These are phyloP conservation scores for Malbranchea zuffiana DNA, from an alignment of 2,329 filamentous ascomycete genomes.

Conservation along the genomic window DNA sequence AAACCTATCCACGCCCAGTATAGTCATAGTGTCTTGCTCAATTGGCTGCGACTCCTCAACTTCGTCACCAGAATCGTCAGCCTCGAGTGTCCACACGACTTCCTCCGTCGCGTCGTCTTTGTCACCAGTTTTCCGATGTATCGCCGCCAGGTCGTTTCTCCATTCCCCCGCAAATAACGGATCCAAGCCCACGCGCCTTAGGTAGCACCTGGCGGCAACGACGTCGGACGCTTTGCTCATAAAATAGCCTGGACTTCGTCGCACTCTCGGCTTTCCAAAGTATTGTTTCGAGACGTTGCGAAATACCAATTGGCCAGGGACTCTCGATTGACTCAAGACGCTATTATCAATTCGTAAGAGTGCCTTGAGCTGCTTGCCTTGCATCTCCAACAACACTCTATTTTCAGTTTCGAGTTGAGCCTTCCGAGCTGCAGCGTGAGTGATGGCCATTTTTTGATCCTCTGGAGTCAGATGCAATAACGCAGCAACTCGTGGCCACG, in stretches of 20 bases:
- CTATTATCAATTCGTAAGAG: conserved; percentile 28
- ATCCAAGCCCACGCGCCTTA: conserved; percentile 23
- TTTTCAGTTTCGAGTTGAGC: conserved; percentile 24
- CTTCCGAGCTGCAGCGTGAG: conserved; percentile 16
- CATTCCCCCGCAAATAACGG: conserved; percentile 25
- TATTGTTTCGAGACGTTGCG: conserved; percentile 19
- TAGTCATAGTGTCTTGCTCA: conserved; percentile 4
- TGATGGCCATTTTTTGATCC: conserved; percentile 18
- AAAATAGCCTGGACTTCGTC: conserved; percentile 18
- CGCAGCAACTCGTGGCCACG: conserved; percentile 17
- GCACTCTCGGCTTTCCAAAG: conserved; percentile 11
- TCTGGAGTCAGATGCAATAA: conserved; percentile 20
- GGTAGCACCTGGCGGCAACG: conserved; percentile 22
- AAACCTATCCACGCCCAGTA: background rate
- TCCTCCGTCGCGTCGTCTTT: conserved; percentile 10
- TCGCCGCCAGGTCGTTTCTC: conserved; percentile 19
- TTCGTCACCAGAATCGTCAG: conserved; percentile 2
- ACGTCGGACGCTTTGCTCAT: conserved; percentile 24
- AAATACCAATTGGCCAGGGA: conserved; percentile 23
- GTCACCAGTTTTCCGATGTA: conserved; percentile 13
- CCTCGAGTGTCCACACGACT: conserved; percentile 11
- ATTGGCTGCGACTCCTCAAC: too few species aligned
- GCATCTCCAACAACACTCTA: conserved; percentile 23
- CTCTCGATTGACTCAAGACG: conserved; percentile 15
- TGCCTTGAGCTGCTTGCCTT: conserved; percentile 23